Base-by-base conservation (phyloP, 768 basidiomycete species). In the Xanthoconium purpureum region DNA sequence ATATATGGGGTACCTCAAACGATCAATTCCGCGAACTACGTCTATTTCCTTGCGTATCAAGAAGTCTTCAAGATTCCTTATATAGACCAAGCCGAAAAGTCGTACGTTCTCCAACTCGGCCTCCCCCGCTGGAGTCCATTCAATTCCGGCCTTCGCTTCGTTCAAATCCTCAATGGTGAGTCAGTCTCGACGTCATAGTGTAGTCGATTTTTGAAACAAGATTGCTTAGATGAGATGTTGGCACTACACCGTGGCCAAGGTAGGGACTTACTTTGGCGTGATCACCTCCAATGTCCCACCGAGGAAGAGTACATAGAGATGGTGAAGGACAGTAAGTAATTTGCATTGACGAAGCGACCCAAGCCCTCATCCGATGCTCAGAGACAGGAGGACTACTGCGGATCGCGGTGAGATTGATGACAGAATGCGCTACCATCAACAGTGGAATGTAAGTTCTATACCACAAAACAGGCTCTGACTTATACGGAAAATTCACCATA, bases 1-100 rank as follows among this genome's bases (percentile, higher is more conserved):
- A 94, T 99, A 62, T 99, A 94, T 64, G 96, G 96, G 4, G 77
- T 97, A 2, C 92, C 96, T 1, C 95, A 98, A 70, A 96, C 95
- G 0, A 94, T 99, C 73, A 99, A 99, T 70, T 85, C 88, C 5
- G 95, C 96, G 2, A 98, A 97, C 72, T 98, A 98, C 64, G 93
- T 94, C 38, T 98, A 96, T 68, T 99, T 98, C 69, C 84, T 94
- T 39, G 96, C 94, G 0, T 94, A 87, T 67, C 81, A 93, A 60
- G 91, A 95, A 60, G 80, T 92, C 1, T 84, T 88, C 60, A 75
- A 60, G 57, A 54, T 64, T 20, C 61, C 65, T 13, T 54, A 45
- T 24, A 36, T 44, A 36, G 35, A 51, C 30, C 55, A 45, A 14
- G 17, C 36, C 40, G 55, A 58, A 50, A 15, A 65, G 24, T 61